Evolutionary conservation across 2,329 filamentous ascomycete genomes (phyloP).

Genomic region (Sordariomycetes sp.): DNA sequence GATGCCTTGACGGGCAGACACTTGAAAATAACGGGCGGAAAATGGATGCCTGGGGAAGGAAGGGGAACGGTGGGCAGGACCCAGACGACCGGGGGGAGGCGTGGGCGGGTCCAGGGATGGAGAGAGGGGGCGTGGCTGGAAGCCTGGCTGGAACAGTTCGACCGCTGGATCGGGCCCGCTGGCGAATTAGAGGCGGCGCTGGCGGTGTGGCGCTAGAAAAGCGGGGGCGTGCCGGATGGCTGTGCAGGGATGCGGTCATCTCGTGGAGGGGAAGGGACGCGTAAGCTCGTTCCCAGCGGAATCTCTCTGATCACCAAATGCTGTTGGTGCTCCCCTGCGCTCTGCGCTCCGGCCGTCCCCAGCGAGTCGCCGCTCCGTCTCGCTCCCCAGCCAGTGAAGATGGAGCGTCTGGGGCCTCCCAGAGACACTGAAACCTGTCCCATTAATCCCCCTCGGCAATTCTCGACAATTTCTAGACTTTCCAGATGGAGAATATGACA

Average conservation of each 20-base stretch:
- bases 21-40: constrained; percentile 1
- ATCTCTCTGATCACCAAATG: neutral
- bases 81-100: neutral
- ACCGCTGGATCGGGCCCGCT: neutral
- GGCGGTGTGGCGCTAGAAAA: neutral
- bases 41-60: constrained; percentile 6
- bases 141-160: neutral
- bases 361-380: neutral
- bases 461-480: no score
- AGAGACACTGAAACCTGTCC: no score
- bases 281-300: constrained; percentile 1
- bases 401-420: neutral
- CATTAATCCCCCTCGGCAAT: no score
- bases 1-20: constrained; percentile 1
- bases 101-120: neutral
- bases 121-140: neutral
- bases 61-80: neutral
- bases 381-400: neutral
- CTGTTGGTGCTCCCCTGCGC: neutral
- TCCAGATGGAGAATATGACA: no score
- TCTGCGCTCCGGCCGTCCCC: neutral
- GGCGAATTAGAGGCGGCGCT: neutral
- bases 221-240: neutral
- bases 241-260: constrained; percentile 1
- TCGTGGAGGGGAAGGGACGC: constrained; percentile 5